These are phyloP conservation scores for Botryotinia convoluta DNA, from an alignment of 2,329 filamentous ascomycete genomes.

Conservation along the genomic window DNA sequence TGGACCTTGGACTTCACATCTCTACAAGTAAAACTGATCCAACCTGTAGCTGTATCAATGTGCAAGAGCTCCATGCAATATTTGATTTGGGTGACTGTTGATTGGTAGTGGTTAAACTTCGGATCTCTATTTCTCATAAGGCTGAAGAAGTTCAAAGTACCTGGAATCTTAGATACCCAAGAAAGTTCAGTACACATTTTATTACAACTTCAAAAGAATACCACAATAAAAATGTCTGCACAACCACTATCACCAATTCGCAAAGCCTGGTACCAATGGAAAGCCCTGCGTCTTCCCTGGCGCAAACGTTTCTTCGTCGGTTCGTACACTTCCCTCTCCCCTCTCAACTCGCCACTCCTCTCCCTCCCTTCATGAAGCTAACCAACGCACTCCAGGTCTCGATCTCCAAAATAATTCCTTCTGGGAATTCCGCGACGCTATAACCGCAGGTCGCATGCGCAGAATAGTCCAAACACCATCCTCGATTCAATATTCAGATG, in stretches of 20 bases:
- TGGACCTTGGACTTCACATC: neutral
- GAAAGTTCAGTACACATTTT: neutral
- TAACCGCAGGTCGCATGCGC: constrained; percentile 49
- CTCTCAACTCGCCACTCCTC: constrained; percentile 2
- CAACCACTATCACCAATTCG: constrained; percentile 29
- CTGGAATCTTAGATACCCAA: neutral
- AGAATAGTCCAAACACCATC: constrained; percentile 61
- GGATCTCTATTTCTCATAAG: neutral
- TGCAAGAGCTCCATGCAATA: neutral
- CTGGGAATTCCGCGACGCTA: constrained; percentile 61
- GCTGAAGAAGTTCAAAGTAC: neutral
- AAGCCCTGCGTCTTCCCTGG: constrained; percentile 60
- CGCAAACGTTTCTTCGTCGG: constrained; percentile 61
- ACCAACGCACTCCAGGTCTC: constrained; percentile 46
- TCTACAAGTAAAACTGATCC: neutral
- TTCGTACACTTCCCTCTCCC: constrained; percentile 33
- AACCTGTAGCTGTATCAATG: neutral
- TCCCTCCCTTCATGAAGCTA: neutral
- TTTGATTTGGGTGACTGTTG: neutral
- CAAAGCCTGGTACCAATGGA: constrained; percentile 57
- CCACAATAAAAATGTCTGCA: constrained; percentile 27
- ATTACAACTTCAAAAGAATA: neutral
- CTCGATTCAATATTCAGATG: constrained; percentile 52
- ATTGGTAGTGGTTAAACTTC: constrained; percentile 3
- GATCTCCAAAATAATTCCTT: constrained; percentile 66